Conservation (phyloP, 352 stramenopile genomes). For the Aphanomyces invadans region DNA sequence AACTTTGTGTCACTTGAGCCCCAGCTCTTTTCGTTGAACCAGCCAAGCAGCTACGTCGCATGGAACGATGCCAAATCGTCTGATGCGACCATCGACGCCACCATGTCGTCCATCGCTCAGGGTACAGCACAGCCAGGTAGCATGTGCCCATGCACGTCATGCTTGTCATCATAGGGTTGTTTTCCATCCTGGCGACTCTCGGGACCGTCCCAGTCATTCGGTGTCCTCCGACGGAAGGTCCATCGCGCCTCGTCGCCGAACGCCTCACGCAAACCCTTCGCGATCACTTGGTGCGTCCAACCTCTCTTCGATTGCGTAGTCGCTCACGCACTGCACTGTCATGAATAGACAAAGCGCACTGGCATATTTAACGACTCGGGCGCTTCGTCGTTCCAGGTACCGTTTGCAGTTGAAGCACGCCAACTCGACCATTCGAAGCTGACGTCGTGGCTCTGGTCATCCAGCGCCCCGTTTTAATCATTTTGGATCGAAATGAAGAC, state of each 20-base stretch:
- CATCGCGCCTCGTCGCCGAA: constrained; percentile 94
- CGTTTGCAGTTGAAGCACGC: too few relatives aligned
- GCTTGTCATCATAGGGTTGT: too few relatives aligned
- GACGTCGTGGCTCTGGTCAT: too few relatives aligned
- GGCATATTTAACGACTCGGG: constrained; percentile 53
- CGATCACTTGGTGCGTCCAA: constrained; percentile 54
- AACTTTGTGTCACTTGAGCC: constrained; percentile 96
- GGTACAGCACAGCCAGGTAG: constrained; percentile 18
- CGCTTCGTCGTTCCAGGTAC: constrained; percentile 64
- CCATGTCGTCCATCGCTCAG: constrained; percentile 56
- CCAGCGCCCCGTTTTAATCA: constrained; percentile 91
- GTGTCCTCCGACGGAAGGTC: constrained; percentile 86
- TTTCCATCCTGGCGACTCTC: constrained; percentile 90
- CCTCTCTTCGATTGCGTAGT: too few relatives aligned
- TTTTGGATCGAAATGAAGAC: constrained; percentile 97
- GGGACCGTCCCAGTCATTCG: constrained; percentile 94
- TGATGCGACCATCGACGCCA: constrained; percentile 75
- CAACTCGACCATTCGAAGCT: too few relatives aligned
- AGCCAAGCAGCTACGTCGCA: constrained; percentile 86
- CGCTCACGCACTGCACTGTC: neutral
- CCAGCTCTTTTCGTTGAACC: constrained; percentile 91
- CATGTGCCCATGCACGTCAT: neutral
- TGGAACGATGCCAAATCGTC: constrained; percentile 88
- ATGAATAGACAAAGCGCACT: constrained; percentile 35
- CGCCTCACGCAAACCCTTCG: constrained; percentile 83